phyloP scores from a whole-genome alignment of 495 filamentous ascomycete genomes.

The Haplographium delicatum region DNA sequence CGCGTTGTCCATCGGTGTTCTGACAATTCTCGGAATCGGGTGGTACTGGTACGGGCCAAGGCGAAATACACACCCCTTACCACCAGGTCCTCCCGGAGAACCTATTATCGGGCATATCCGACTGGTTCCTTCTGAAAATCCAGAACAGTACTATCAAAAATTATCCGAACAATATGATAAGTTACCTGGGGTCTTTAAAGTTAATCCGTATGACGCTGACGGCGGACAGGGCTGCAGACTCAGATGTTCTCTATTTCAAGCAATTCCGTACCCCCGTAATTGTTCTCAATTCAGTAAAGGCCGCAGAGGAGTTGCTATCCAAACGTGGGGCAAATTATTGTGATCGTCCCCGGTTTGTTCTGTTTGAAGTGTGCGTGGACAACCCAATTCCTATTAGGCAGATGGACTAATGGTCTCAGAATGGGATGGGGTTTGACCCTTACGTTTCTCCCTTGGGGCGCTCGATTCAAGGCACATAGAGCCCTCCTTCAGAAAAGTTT shows the following conservation, averaged over 20 bases:
- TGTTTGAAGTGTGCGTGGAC: constrained; percentile 18
- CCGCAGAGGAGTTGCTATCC: constrained; percentile 13
- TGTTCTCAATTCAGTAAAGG: constrained; percentile 14
- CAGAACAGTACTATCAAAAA: constrained; percentile 10
- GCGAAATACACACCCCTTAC: constrained; percentile 10
- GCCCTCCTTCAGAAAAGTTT: constrained; percentile 12
- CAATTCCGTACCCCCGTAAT: constrained; percentile 11
- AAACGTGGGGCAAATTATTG: constrained; percentile 18
- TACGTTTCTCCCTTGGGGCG: constrained; percentile 18
- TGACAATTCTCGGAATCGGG: too few species aligned
- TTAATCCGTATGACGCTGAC: background rate
- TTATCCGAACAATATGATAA: constrained; percentile 12
- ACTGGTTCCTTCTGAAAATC: constrained; percentile 4
- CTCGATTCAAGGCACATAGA: constrained; percentile 13
- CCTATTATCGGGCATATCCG: constrained; percentile 17
- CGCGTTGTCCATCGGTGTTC: too few species aligned
- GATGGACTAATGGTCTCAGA: too few species aligned
- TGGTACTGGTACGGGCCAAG: background rate
- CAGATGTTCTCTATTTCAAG: constrained; percentile 19
- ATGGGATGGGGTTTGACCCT: constrained; percentile 23
- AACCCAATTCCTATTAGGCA: too few species aligned
- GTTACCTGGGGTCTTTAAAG: background rate
- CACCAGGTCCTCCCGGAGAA: constrained; percentile 15
- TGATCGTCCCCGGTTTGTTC: constrained; percentile 17
- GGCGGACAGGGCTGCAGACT: background rate